Conservation (phyloP, 2,329 filamentous ascomycete species). For the Tolypocladium pustulatum region DNA sequence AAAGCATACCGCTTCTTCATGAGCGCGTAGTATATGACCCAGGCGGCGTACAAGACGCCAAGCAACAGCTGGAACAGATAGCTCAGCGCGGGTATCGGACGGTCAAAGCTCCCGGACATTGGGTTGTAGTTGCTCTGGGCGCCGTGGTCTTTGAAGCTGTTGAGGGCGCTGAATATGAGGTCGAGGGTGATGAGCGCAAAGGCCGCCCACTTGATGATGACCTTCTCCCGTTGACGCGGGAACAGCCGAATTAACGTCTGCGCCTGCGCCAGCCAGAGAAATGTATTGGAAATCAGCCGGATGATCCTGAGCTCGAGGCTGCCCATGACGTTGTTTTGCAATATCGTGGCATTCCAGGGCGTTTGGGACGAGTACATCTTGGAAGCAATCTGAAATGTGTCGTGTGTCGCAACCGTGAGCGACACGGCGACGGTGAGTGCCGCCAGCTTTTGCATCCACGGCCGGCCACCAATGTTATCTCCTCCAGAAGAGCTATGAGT, state of each 20-base stretch:
- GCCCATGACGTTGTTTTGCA: constrained; percentile 72
- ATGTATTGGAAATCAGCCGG: constrained; percentile 87
- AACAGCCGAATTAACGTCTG: constrained; percentile 94
- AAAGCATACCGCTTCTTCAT: constrained; percentile 87
- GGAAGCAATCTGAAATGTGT: constrained; percentile 84
- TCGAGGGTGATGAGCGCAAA: constrained; percentile 89
- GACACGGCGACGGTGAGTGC: constrained; percentile 69
- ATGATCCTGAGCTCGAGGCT: constrained; percentile 82
- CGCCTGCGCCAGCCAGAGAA: constrained; percentile 93
- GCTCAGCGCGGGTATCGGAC: constrained; percentile 82
- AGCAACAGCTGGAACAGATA: constrained; percentile 86
- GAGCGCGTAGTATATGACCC: constrained; percentile 89
- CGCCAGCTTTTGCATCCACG: constrained; percentile 83
- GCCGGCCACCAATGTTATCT: constrained; percentile 79
- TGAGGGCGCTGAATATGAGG: constrained; percentile 80
- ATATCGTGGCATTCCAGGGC: constrained; percentile 64
- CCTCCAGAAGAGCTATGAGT: constrained; percentile 71
- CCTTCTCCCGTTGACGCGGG: constrained; percentile 91
- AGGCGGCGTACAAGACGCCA: constrained; percentile 79
- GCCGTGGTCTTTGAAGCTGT: constrained; percentile 61
- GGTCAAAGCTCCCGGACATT: constrained; percentile 66
- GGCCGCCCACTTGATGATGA: constrained; percentile 97
- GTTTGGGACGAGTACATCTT: constrained; percentile 56
- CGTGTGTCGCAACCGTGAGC: constrained; percentile 83
- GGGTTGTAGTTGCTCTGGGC: constrained; percentile 34